Conservation (phyloP, 345 rosid genomes). For the Gynandropsis gynandra region DNA sequence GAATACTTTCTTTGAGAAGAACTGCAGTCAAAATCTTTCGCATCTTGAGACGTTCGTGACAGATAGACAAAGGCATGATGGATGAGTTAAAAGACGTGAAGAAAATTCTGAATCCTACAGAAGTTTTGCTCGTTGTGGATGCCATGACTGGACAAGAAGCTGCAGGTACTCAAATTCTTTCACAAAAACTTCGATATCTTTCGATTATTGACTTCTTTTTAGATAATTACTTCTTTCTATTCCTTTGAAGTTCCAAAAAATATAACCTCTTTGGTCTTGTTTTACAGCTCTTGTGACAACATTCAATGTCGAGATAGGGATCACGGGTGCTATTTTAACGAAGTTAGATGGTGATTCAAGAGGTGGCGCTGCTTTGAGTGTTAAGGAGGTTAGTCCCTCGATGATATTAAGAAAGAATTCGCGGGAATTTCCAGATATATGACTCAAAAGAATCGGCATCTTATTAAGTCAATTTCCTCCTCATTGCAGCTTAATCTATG, state of each 20-base stretch:
- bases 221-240: too few species aligned
- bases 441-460: too few species aligned
- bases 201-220: too few species aligned
- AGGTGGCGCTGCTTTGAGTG: slow-evolving; percentile 98
- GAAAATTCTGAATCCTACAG: slow-evolving; percentile 71
- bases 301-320: slow-evolving; percentile 95
- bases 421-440: too few species aligned
- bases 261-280: slow-evolving; percentile 1
- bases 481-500: too few species aligned
- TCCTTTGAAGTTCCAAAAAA: background rate
- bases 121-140: slow-evolving; percentile 94
- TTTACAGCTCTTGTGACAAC: slow-evolving; percentile 81
- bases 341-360: slow-evolving; percentile 98
- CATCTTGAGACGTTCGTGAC: slow-evolving; percentile 21
- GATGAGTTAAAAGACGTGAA: slow-evolving; percentile 96
- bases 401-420: too few species aligned
- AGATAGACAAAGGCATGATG: slow-evolving; percentile 98
- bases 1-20: slow-evolving; percentile 3
- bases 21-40: slow-evolving; percentile 2
- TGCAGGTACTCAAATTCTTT: slow-evolving; percentile 46
- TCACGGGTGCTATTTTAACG: slow-evolving; percentile 97
- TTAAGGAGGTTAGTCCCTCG: slow-evolving; percentile 71
- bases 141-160: slow-evolving; percentile 99
- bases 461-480: too few species aligned
- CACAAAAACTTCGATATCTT: too few species aligned